These are phyloP conservation scores for Aspergillus incahuasiensis DNA, from an alignment of 495 filamentous ascomycete genomes.

Conservation along the genomic window DNA sequence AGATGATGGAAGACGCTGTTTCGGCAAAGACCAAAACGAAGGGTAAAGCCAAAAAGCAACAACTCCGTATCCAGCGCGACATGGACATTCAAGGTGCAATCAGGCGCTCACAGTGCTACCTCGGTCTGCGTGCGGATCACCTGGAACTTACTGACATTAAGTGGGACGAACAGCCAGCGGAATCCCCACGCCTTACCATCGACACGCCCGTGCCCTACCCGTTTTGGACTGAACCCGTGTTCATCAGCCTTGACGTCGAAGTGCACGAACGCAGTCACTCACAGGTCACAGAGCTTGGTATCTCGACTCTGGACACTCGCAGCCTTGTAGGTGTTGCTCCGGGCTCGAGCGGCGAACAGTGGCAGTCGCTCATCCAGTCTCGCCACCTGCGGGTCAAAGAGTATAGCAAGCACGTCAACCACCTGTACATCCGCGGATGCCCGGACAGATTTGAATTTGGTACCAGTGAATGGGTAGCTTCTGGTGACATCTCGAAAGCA, in stretches of 20 bases:
- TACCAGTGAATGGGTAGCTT: conserved; percentile 41
- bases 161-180: conserved; percentile 15
- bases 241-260: conserved; percentile 80
- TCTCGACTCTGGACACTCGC: conserved; percentile 73
- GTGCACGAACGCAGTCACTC: conserved; percentile 61
- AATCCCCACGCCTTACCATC: conserved; percentile 24
- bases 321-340: conserved; percentile 51
- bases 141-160: conserved; percentile 12
- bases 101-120: conserved; percentile 62
- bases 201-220: conserved; percentile 36
- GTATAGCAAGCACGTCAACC: conserved; percentile 58
- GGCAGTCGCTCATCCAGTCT: conserved; percentile 60
- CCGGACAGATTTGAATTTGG: conserved; percentile 76
- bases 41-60: conserved; percentile 48
- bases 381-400: conserved; percentile 77
- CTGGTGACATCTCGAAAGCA: conserved; percentile 31
- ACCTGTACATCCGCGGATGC: conserved; percentile 60
- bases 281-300: conserved; percentile 77
- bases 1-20: conserved; percentile 43
- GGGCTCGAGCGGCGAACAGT: conserved; percentile 53
- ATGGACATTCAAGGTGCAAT: conserved; percentile 42
- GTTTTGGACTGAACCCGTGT: conserved; percentile 55
- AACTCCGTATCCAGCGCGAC: conserved; percentile 43
- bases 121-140: conserved; percentile 52
- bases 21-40: conserved; percentile 35